These are phyloP conservation scores for Trichoderma pleuroti DNA, from an alignment of 2,329 filamentous ascomycete species.

Conservation along the genomic window DNA sequence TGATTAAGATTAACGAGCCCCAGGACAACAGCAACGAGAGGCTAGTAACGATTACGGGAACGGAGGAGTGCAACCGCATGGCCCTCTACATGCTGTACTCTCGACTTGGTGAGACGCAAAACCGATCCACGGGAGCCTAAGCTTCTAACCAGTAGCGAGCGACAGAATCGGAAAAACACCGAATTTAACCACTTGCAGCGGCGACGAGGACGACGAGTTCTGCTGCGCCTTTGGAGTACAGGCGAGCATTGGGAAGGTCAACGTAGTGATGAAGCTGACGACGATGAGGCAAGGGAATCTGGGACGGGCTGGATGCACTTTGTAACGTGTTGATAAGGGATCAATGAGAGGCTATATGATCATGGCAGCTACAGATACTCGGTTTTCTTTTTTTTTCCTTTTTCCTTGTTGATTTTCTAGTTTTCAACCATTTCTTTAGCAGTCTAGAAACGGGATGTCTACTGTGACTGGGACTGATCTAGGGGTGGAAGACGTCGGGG, in stretches of 20 bases:
- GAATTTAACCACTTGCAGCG: constrained; percentile 31
- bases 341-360: background rate
- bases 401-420: background rate
- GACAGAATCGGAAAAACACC: constrained; percentile 46
- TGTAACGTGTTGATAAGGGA: background rate
- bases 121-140: constrained; percentile 25
- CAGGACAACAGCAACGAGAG: constrained; percentile 99
- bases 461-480: constrained; percentile 4
- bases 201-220: background rate
- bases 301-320: background rate
- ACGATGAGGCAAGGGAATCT: background rate
- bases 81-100: constrained; percentile 99
- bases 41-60: constrained; percentile 94
- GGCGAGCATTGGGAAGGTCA: background rate
- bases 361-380: constrained; percentile 1
- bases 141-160: constrained; percentile 28
- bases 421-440: background rate
- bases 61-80: constrained; percentile 98
- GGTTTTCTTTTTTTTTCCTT: background rate
- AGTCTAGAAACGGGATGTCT: constrained; percentile 1
- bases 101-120: constrained; percentile 70
- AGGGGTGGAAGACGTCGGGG: background rate
- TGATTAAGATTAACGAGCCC: constrained; percentile 99
- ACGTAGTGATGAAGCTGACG: background rate
- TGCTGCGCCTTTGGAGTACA: background rate